phyloP scores from a whole-genome alignment of 202 grass and related monocot species.

The Setaria italica region DNA sequence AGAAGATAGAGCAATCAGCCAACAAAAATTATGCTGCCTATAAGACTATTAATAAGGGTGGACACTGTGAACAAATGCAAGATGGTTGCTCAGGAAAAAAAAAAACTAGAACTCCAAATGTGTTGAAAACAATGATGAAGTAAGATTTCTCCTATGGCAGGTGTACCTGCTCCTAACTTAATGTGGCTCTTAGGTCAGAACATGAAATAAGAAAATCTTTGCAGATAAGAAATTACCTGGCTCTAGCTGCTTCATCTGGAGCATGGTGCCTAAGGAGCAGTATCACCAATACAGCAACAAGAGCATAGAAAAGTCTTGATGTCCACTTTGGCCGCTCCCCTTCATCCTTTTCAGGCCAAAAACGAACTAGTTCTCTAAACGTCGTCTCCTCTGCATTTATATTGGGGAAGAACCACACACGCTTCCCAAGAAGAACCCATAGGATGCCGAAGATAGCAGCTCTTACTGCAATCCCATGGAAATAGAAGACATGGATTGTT shows the following conservation, averaged over 20 bases:
- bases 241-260: conserved; percentile 98
- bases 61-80: not conserved
- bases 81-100: not conserved
- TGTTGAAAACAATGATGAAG: not conserved
- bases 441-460: conserved; percentile 83
- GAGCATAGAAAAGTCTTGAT: conserved; percentile 82
- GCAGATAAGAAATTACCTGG: conserved; percentile 70
- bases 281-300: conserved; percentile 66
- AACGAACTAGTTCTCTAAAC: conserved; percentile 89
- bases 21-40: not conserved
- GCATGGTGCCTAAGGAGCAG: conserved; percentile 93
- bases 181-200: not conserved
- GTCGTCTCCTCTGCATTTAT: conserved; percentile 99
- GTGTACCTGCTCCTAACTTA: not conserved
- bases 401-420: conserved; percentile 99
- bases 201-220: conserved; percentile 30
- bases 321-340: conserved; percentile 86
- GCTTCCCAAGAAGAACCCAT: conserved; percentile 90
- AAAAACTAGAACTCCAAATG: conserved; percentile 6
- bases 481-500: conserved; percentile 3
- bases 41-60: not conserved
- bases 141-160: conserved; percentile 5
- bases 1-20: conserved; percentile 1
- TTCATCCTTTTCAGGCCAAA: conserved; percentile 98
- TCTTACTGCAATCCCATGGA: conserved; percentile 70